Evolutionary conservation across 352 stramenopile species (phyloP), one percentile per base, ranked within the genome.

Genomic region (Globisporangium middletonii): DNA sequence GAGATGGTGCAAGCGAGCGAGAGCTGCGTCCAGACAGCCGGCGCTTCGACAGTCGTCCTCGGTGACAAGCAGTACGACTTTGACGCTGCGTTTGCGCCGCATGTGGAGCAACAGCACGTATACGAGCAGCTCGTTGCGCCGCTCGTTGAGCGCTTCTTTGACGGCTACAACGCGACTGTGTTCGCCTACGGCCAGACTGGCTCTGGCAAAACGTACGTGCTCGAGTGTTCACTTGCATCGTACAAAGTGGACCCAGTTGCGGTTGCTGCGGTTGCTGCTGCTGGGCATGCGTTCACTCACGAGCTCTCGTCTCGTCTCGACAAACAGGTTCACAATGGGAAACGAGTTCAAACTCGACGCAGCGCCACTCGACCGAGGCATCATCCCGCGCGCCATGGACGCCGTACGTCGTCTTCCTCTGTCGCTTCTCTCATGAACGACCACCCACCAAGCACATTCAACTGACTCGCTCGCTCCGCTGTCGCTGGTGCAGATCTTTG

Each of bases 141-240:
- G 19, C 65, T 96, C 37, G 53, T 96, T 5, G 68, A 90, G 27
- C 71, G 87, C 37, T 97, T 94, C 79, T 93, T 98, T 53, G 76
- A 97, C 57, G 94, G 93, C 26, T 98, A 97, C 73, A 98, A 98
- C 78, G 74, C 90, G 19, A 98, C 94, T 4, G 92, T 98, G 56
- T 88, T 98, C 53, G 93, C 95, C 2, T 98, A 98, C 68, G 94
- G 95, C 5, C 94, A 98, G 70, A 98, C 94, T 2, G 92, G 93
- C 30, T 90, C 81, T 0, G 81, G 83, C 26, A 93, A 93, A 58
- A 92, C 83, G 61, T 88, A 50, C 60, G 71, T 72, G 3, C n/a
- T 19, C 4, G 30, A 49, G 30, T 33, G 44, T 16, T 35, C 44
- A 19, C 35, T 45, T 50, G 19, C 27, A 26, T 43, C 26, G 11